phyloP scores from a whole-genome alignment of 176 grass and related monocot genomes.

The Triticum timopheevii region DNA sequence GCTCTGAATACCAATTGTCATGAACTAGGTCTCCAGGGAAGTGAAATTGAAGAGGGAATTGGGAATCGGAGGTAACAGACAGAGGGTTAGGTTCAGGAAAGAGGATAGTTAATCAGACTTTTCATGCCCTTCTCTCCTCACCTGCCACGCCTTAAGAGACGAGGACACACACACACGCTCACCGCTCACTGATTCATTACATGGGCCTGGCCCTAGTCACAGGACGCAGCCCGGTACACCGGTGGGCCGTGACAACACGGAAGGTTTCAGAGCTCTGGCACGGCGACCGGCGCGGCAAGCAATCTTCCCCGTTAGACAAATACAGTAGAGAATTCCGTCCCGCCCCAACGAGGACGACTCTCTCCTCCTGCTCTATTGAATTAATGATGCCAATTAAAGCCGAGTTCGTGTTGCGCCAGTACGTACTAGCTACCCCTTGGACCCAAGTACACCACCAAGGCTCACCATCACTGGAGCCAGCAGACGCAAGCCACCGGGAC shows the following conservation, averaged over 20 bases:
- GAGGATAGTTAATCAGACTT: background rate
- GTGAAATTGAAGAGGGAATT: no score
- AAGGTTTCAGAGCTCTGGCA: constrained; percentile 24
- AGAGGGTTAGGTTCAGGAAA: constrained; percentile 43
- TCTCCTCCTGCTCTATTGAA: background rate
- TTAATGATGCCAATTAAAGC: background rate
- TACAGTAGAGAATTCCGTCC: background rate
- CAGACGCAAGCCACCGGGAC: no score
- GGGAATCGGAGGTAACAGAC: no score
- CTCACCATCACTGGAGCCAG: no score
- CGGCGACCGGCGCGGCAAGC: background rate
- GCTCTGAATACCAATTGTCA: no score
- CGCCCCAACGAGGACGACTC: background rate
- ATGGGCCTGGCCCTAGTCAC: no score
- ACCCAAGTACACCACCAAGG: no score
- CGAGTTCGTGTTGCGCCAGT: background rate
- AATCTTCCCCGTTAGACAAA: background rate
- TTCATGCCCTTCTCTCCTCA: no score
- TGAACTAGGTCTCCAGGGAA: constrained; percentile 41
- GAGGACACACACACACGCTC: no score
- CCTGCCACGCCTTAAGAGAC: no score
- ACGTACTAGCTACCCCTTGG: background rate
- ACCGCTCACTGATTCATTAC: no score
- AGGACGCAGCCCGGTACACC: no score
- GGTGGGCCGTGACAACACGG: background rate